Percentiles rank a stretch among this genome's conserved stretches.
phyloP scores from a whole-genome alignment of 2,329 filamentous ascomycete species.

The Cytospora paraplurivora region DNA sequence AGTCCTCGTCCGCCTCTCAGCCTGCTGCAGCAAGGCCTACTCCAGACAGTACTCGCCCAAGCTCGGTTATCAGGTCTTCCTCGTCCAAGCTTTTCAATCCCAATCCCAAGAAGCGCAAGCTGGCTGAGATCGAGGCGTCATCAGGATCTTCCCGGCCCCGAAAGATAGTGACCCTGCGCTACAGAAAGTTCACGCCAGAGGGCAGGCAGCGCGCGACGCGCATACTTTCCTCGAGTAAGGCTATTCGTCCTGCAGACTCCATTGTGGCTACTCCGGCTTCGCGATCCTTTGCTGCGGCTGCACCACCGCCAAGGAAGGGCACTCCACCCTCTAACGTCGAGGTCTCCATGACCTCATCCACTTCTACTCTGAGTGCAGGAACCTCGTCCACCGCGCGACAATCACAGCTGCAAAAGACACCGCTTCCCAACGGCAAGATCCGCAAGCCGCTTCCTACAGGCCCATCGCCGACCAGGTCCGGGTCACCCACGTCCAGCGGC shows the following conservation, averaged over 20 bases:
- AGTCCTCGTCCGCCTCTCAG: constrained; percentile 14
- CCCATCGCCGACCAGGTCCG: constrained; percentile 7
- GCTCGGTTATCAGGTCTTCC: constrained; percentile 7
- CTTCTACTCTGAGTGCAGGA: constrained; percentile 20
- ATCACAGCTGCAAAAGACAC: constrained; percentile 22
- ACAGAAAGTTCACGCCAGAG: constrained; percentile 11
- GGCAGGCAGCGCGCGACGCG: constrained; percentile 18
- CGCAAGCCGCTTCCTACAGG: constrained; percentile 27
- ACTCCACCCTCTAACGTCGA: constrained; percentile 15
- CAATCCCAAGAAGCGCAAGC: constrained; percentile 26
- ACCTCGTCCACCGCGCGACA: constrained; percentile 15
- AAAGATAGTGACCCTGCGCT: constrained; percentile 20
- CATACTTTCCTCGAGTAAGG: constrained; percentile 9
- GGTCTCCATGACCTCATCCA: constrained; percentile 15
- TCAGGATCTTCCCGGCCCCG: constrained; percentile 11
- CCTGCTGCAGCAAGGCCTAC: constrained; percentile 10
- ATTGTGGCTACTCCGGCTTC: constrained; percentile 25
- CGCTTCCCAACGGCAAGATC: constrained; percentile 22
- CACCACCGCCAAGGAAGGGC: constrained; percentile 20
- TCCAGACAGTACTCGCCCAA: constrained; percentile 18
- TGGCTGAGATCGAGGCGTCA: constrained; percentile 19
- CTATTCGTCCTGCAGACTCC: constrained; percentile 16
- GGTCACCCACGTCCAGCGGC: constrained; percentile 15
- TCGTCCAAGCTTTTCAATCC: constrained; percentile 7
- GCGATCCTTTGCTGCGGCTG: constrained; percentile 19